Conservation (phyloP, 2,329 filamentous ascomycete species). For the Dactylellina haptotyla region DNA sequence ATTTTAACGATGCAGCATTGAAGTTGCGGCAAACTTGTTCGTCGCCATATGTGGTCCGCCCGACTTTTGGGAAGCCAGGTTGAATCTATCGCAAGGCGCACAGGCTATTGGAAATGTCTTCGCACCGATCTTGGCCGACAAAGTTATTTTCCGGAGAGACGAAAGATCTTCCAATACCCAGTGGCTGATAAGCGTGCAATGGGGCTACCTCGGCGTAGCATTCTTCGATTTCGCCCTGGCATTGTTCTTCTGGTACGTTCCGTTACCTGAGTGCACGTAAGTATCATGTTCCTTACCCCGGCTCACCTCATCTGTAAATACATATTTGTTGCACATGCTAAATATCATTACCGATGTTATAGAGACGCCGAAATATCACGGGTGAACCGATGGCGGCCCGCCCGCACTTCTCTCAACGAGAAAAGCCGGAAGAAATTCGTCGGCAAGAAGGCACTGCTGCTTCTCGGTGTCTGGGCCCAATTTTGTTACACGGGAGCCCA, state of each 20-base stretch:
- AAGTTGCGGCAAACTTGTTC: conserved; percentile 81
- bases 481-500: conserved; percentile 85
- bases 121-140: conserved; percentile 76
- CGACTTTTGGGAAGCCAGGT: conserved; percentile 77
- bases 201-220: conserved; percentile 82
- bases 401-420: conserved; percentile 6
- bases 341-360: conserved; percentile 6
- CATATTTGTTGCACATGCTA: background rate
- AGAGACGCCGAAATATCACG: conserved; percentile 42
- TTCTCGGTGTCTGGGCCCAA: conserved; percentile 79
- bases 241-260: conserved; percentile 75
- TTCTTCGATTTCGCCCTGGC: conserved; percentile 76
- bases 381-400: conserved; percentile 43
- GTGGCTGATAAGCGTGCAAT: conserved; percentile 76
- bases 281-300: conserved; percentile 69
- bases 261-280: conserved; percentile 66
- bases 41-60: conserved; percentile 77
- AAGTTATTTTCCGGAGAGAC: conserved; percentile 71
- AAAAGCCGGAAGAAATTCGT: conserved; percentile 59
- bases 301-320: conserved; percentile 66
- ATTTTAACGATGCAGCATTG: conserved; percentile 74
- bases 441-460: conserved; percentile 76
- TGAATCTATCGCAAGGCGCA: conserved; percentile 81
- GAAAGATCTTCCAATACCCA: conserved; percentile 65
- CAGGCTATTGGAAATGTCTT: conserved; percentile 80